phyloP scores from a whole-genome alignment of 768 basidiomycete genomes.

The Pulveroboletus sp. region DNA sequence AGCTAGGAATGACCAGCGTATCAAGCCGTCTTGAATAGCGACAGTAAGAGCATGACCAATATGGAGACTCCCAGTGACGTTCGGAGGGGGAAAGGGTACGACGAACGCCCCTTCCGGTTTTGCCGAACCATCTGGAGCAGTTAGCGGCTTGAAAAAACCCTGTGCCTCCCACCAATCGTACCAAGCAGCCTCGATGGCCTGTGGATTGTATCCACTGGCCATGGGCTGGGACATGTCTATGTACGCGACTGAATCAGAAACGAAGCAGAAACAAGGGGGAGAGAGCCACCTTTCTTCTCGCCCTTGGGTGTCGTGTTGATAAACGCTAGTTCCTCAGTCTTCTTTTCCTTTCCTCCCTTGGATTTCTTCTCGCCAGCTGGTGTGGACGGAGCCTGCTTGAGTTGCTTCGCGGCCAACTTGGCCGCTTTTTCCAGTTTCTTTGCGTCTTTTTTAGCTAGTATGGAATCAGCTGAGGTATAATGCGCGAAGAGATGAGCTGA shows the following conservation, averaged over 20 bases:
- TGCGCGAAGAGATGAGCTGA: background rate
- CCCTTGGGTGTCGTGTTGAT: conserved; percentile 88
- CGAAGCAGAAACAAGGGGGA: background rate
- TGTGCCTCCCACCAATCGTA: conserved; percentile 96
- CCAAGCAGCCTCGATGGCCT: conserved; percentile 92
- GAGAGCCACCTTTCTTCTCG: conserved; percentile 80
- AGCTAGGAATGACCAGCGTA: conserved; percentile 71
- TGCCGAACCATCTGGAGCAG: conserved; percentile 49
- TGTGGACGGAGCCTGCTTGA: conserved; percentile 36
- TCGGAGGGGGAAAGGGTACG: conserved; percentile 89
- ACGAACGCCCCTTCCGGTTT: conserved; percentile 72
- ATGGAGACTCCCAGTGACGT: conserved; percentile 93
- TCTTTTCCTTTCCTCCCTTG: conserved; percentile 72
- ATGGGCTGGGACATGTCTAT: conserved; percentile 83
- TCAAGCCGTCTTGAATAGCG: conserved; percentile 84
- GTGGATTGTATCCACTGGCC: conserved; percentile 92
- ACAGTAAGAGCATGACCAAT: conserved; percentile 93
- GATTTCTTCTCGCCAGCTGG: conserved; percentile 58
- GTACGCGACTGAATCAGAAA: background rate
- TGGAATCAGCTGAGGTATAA: conserved; percentile 1
- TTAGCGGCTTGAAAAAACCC: conserved; percentile 83
- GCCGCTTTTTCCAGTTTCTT: conserved; percentile 77
- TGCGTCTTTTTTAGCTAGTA: conserved; percentile 77
- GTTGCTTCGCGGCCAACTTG: conserved; percentile 64
- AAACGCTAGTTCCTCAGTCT: conserved; percentile 66